A percentile compares a stretch with the other conserved stretches of the same genome.
Evolutionary conservation across 1,284 basidiomycete species (phyloP).

Genomic region (Ganoderma leucocontextum): DNA sequence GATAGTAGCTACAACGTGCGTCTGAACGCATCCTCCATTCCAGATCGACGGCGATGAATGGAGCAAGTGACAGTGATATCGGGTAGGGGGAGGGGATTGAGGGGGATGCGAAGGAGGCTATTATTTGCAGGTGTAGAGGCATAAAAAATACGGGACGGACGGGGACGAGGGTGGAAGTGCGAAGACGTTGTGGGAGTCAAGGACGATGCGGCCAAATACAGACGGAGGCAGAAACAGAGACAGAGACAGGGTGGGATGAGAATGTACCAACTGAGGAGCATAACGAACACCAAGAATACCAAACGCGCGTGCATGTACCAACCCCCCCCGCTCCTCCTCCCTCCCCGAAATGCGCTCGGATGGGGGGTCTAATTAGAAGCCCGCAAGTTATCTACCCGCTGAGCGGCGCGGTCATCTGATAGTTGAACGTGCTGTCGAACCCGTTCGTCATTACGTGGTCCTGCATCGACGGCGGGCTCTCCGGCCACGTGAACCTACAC

Average conservation of each 20-base stretch:
- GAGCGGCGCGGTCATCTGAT: conserved; percentile 32
- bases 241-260: not conserved
- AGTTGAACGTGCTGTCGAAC: conserved; percentile 25
- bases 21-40: not conserved
- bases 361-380: not conserved
- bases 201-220: not conserved
- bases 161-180: not conserved
- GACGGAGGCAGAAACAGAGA: not conserved
- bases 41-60: not conserved
- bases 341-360: not conserved
- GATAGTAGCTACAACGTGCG: conserved; percentile 5
- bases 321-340: not conserved
- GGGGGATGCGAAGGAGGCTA: not conserved
- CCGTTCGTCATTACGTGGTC: conserved; percentile 22
- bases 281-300: conserved; percentile 8
- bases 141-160: no score
- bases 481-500: conserved; percentile 36
- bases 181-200: not conserved
- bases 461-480: conserved; percentile 30
- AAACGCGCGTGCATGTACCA: not conserved
- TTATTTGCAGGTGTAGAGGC: not conserved
- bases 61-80: not conserved
- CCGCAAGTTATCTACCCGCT: conserved; percentile 12
- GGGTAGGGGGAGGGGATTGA: not conserved
- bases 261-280: not conserved